Base-by-base conservation (phyloP, 2,329 filamentous ascomycete genomes). In the Furcasterigmium sp. region DNA sequence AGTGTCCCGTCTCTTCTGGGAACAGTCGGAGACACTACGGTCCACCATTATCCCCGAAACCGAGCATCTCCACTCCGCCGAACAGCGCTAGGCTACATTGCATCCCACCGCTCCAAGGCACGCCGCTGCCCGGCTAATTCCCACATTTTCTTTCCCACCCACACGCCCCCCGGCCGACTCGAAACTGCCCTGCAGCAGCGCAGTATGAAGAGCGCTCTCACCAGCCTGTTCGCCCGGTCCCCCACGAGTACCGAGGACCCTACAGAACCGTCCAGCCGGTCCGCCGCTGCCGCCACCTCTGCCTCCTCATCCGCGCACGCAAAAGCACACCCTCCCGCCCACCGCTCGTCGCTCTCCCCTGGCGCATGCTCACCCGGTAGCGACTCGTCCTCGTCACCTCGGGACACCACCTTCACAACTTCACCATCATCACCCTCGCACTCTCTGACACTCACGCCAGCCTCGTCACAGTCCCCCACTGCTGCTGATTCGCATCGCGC, bases 401-500 rank as follows among this genome's bases (percentile, higher is more conserved):
- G 36, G 37, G 44, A 50, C 48, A 49, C 49, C 41, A 45, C 51
- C 47, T 49, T 49, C 51, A 48, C 30, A 15, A 17, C 52, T 42
- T 45, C 52, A 47, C 52, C 46, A 37, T 44, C 61, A 46, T n/a
- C 60, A 59, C 26, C 51, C 55, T 42, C 52, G 56, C 46, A 53
- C 58, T 46, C 53, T 57, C 39, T 62, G n/a, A n/a, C 61, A 34
- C 56, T 53, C 41, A 65, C 64, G 42, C 57, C 58, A 17, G 48
- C 44, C 41, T 64, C 68, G 48, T 67, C 70, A 46, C 68, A 70
- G 52, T 69, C 69, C 44, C 59, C 62, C 45, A 73, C 70, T 29
- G 69, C 70, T 49, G 60, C 57, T 53, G 50, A 55, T 43, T 53
- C 47, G n/a, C n/a, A n/a, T n/a, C n/a, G n/a, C 34, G 39, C 43